Evolutionary conservation across 208 protist genomes (phyloP).

Genomic region (Angomonas desouzai): DNA sequence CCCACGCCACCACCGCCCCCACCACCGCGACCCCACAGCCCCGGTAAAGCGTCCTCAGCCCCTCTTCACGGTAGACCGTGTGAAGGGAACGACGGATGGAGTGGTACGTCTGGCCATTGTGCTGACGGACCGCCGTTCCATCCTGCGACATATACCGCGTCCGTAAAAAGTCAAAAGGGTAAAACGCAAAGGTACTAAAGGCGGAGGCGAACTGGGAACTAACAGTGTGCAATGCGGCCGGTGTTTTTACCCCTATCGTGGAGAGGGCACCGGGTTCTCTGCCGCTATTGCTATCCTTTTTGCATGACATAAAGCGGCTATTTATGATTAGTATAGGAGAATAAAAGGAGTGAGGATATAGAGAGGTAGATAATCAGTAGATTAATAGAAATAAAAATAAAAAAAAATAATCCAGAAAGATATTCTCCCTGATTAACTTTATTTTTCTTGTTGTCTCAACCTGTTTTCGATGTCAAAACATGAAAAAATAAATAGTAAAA

Average conservation of each 20-base stretch:
- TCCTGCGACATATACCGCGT: conserved; percentile 89
- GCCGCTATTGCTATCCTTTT: not conserved
- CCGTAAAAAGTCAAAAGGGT: conserved; percentile 88
- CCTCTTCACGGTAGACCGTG: conserved; percentile 56
- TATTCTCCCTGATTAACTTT: too few species aligned
- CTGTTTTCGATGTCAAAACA: too few species aligned
- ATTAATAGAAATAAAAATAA: too few species aligned
- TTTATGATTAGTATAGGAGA: not conserved
- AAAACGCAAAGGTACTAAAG: conserved; percentile 58
- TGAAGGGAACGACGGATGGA: conserved; percentile 29
- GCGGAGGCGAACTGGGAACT: conserved; percentile 55
- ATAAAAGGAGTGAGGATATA: too few species aligned
- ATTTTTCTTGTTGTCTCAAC: too few species aligned
- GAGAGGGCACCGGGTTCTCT: not conserved
- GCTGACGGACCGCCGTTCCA: conserved; percentile 52
- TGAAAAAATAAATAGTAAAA: too few species aligned
- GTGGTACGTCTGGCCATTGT: conserved; percentile 71
- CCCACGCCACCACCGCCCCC: conserved; percentile 64
- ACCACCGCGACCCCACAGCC: conserved; percentile 64
- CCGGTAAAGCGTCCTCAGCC: conserved; percentile 49
- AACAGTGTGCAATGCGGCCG: conserved; percentile 28
- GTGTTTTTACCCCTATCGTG: not conserved
- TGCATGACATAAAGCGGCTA: not conserved
- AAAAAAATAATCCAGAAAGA: too few species aligned
- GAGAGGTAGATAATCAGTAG: too few species aligned